phyloP scores from a whole-genome alignment of 2,329 filamentous ascomycete species.

The Macrophomina phaseolina region DNA sequence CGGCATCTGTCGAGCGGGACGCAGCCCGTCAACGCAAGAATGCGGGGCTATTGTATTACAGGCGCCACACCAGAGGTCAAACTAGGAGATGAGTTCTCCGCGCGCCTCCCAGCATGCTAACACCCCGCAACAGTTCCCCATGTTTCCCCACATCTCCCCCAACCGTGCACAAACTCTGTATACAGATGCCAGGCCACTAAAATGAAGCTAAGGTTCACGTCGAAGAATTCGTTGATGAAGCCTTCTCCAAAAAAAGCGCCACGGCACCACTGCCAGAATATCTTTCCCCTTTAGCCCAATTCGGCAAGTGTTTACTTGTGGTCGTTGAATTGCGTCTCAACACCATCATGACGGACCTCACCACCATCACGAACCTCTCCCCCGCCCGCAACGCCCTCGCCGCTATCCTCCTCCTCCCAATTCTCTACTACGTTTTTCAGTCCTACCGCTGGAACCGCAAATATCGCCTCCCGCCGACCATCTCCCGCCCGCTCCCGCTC shows the following conservation, averaged over 20 bases:
- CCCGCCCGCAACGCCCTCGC: background rate
- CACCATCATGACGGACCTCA: background rate
- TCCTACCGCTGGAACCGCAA: slow-evolving; percentile 12
- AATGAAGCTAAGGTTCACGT: background rate
- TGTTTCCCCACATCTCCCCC: slow-evolving; percentile 3
- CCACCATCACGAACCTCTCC: background rate
- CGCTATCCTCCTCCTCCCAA: background rate
- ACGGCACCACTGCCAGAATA: background rate
- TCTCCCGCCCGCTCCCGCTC: slow-evolving; percentile 8
- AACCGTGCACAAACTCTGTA: background rate
- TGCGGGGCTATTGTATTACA: background rate
- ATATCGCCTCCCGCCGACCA: background rate
- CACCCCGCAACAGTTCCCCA: slow-evolving; percentile 6
- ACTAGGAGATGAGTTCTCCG: background rate
- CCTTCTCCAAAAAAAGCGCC: background rate
- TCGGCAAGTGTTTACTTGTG: background rate
- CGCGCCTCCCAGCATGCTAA: background rate
- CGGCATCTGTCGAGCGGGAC: background rate
- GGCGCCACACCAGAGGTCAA: background rate
- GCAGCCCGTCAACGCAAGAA: background rate
- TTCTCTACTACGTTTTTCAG: background rate
- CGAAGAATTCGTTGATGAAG: background rate
- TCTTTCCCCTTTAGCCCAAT: background rate
- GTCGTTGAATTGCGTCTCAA: background rate
- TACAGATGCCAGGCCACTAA: background rate